Base-by-base conservation (phyloP, 208 protist genomes). In the Trypanosoma brucei region DNA sequence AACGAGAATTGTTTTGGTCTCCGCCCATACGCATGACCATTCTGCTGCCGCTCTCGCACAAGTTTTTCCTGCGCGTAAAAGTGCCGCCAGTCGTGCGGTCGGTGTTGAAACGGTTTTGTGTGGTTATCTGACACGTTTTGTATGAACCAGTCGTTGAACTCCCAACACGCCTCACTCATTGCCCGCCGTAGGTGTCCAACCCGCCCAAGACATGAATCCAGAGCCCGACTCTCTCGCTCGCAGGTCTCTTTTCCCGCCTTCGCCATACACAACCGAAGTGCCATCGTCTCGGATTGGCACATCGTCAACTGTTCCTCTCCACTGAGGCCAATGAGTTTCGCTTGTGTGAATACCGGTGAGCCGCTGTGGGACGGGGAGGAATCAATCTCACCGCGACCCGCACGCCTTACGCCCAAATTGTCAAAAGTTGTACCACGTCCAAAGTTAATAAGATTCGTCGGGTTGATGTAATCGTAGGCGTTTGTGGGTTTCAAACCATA, bases 141-240 rank as follows among this genome's bases (percentile, higher is more conserved):
- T 37, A 91, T 89, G 58, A 93, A 92, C 89, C 89, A 95, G 68
- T 95, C 89, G 55, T 85, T 88, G 72, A 93, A 95, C 70, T 86
- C 82, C n/a, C 51, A 58, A 42, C 81, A 78, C 8, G 86, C 85
- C 49, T 59, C 45, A 37, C 68, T 75, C 70, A 95, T 84, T 22
- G 89, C 86, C 7, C 72, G 85, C 50, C 86, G 81, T 33, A 95
- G 76, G 40, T 89, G 80, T 22, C 79, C 82, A 1, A 95, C 89
- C 57, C 88, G 88, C 48, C 66, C 72, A 40, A 95, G 77, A 56
- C 89, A 95, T 50, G 72, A 30, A 63, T 92, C 89, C 5, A 95
- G 78, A 42, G 76, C 52, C 36, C 60, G 60, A 66, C 84, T 88
- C 68, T 95, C 83, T 50, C 78, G 81, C 65, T 95, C 89, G 52